A percentile compares a stretch with the other conserved stretches of the same genome.
These are phyloP conservation scores for Sporisorium scitamineum DNA, from an alignment of 1,284 basidiomycete species.

Conservation along the genomic window DNA sequence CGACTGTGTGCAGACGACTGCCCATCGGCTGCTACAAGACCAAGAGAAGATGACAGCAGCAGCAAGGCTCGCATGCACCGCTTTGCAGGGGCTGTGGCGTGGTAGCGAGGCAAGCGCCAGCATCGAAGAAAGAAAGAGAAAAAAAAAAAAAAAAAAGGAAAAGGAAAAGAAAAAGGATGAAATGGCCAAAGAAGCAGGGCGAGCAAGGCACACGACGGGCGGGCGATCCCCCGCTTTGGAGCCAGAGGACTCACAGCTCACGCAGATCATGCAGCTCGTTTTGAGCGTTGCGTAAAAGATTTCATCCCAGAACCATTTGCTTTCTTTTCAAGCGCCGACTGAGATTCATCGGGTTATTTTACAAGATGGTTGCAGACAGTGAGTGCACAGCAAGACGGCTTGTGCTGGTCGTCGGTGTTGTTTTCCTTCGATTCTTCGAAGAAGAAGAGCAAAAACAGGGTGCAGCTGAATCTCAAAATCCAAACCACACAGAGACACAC, in stretches of 20 bases:
- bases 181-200: no score
- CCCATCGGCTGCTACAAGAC: no score
- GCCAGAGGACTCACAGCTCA: background rate
- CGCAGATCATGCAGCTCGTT: background rate
- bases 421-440: background rate
- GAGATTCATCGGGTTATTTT: background rate
- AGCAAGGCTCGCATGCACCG: background rate
- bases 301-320: no score
- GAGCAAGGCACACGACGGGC: background rate
- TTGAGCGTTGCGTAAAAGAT: no score
- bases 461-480: conserved; percentile 12
- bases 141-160: background rate
- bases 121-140: background rate
- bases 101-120: background rate
- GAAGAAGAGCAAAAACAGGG: conserved; percentile 18
- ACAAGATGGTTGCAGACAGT: no score
- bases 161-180: no score
- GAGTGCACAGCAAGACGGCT: background rate
- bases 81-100: no score
- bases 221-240: background rate
- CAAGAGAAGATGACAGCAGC: background rate
- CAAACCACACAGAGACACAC: conserved; percentile 14
- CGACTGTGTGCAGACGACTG: background rate
- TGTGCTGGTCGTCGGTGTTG: background rate
- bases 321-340: background rate